Evolutionary conservation across 192 early-diverging fungal genomes (phyloP).

Genomic region (Mycoemilia scoparia): DNA sequence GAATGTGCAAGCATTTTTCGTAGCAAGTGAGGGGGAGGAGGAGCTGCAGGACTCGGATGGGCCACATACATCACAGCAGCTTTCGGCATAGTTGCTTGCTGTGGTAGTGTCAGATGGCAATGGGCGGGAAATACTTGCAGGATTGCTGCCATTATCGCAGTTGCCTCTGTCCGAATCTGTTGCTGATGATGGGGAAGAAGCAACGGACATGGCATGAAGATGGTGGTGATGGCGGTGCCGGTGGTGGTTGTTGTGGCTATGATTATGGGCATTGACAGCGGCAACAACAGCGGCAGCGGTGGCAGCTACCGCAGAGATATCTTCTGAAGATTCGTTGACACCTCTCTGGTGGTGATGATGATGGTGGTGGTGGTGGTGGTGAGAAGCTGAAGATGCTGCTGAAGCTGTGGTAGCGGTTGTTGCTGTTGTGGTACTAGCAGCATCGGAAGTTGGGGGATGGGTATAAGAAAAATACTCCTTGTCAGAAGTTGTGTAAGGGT

Average conservation of each 20-base stretch:
- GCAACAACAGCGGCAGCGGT: not conserved
- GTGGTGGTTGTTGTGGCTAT: not conserved
- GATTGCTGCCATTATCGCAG: too few relatives aligned
- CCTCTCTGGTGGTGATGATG: not conserved
- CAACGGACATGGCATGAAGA: too few relatives aligned
- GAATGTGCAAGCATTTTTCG: too few relatives aligned
- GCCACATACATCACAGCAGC: too few relatives aligned
- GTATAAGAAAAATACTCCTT: conserved; percentile 24
- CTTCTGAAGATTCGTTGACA: not conserved
- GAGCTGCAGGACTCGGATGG: too few relatives aligned
- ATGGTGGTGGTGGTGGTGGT: conserved; percentile 1
- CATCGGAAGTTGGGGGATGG: conserved; percentile 8
- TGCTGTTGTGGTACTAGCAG: conserved; percentile 5
- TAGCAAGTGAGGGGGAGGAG: too few relatives aligned
- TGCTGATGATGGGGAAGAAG: too few relatives aligned
- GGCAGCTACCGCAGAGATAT: not conserved
- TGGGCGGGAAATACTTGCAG: too few relatives aligned
- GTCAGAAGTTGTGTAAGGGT: conserved; percentile 24
- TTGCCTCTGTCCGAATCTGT: too few relatives aligned
- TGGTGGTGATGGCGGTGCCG: not conserved
- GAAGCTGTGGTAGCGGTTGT: not conserved
- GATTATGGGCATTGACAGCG: not conserved
- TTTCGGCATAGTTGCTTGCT: too few relatives aligned
- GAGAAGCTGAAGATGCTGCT: not conserved
- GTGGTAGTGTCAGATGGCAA: too few relatives aligned